Evolutionary conservation across 306 rosid species (phyloP), one percentile per base, ranked within the genome.

Genomic region (Macrotyloma uniflorum): DNA sequence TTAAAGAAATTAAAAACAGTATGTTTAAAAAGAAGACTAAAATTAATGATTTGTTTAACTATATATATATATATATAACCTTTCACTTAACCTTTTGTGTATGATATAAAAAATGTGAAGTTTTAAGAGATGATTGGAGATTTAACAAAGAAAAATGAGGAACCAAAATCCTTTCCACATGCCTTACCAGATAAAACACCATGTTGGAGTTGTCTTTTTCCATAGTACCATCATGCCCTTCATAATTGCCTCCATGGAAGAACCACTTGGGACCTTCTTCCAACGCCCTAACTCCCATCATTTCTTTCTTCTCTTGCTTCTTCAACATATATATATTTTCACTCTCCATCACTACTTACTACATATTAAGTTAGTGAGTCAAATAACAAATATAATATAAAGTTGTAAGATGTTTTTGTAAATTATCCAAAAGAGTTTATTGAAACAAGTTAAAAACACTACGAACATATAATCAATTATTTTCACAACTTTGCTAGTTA

Each of bases 291-390:
- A 30, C 42, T 61, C 42, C 43, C 63, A 59, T 59, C 46, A 63
- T 63, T 63, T 35, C 24, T 35, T 33, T 63, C 69, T 35, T 63
- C 45, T 63, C 69, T 63, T 63, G 47, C 46, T 63, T 30, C 43
- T 61, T 62, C 6, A 62, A 2, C 30, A 5, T 26, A 2, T 26
- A 14, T 59, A 32, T 62, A 4, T 0, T 26, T 33, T 35, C 46
- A 8, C 14, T 63, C 47, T 63, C 46, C 3, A 33, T 62, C 69
- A 33, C 68, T 58, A 26, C 64, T 58, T 33, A 62, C 26, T 28
- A 8, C 43, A n/a, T n/a, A n/a, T n/a, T n/a, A n/a, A n/a, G n/a
- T n/a, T n/a, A n/a, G n/a, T n/a, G n/a, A n/a, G n/a, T n/a, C n/a
- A n/a, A 26, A 26, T 26, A 26, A 26, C 2, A 26, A 1, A 26